Percentiles rank a stretch among this genome's conserved stretches.
phyloP scores from a whole-genome alignment of 805 yeast genomes.

The Metschnikowia proteae region DNA sequence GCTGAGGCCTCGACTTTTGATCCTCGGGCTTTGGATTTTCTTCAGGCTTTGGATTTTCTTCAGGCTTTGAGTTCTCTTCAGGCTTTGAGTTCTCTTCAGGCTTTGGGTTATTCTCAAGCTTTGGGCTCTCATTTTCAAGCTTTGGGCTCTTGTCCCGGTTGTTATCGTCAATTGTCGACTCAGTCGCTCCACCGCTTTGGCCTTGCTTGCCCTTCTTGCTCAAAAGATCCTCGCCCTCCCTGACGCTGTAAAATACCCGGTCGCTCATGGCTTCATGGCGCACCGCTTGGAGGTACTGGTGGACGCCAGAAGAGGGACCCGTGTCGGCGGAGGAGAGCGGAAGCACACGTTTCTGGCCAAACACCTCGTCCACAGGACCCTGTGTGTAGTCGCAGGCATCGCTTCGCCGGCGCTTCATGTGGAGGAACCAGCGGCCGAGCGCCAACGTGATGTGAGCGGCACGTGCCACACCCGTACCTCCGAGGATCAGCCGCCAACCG shows the following conservation, averaged over 20 bases:
- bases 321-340: slow-evolving; percentile 14
- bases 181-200: too few relatives aligned
- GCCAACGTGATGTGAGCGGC: neutral
- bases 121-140: too few relatives aligned
- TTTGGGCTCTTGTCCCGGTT: too few relatives aligned
- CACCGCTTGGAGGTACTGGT: slow-evolving; percentile 26
- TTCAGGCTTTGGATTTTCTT: too few relatives aligned
- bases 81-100: neutral
- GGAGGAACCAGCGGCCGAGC: too few relatives aligned
- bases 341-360: slow-evolving; percentile 32
- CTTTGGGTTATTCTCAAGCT: too few relatives aligned
- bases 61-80: neutral
- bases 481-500: too few relatives aligned
- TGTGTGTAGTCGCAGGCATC: slow-evolving; percentile 12
- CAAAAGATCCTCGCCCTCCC: neutral
- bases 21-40: too few relatives aligned
- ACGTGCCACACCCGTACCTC: neutral
- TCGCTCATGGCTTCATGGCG: slow-evolving; percentile 31
- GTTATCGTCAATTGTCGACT: too few relatives aligned
- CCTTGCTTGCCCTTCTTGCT: too few relatives aligned
- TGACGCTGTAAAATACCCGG: slow-evolving; percentile 12
- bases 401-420: slow-evolving; percentile 2
- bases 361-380: slow-evolving; percentile 24
- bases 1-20: too few relatives aligned
- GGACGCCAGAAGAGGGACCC: slow-evolving; percentile 14